Percentiles rank a stretch among this genome's conserved stretches.
These are phyloP conservation scores for Colletotrichum camelliae DNA, from an alignment of 2,329 filamentous ascomycete species.

Conservation along the genomic window DNA sequence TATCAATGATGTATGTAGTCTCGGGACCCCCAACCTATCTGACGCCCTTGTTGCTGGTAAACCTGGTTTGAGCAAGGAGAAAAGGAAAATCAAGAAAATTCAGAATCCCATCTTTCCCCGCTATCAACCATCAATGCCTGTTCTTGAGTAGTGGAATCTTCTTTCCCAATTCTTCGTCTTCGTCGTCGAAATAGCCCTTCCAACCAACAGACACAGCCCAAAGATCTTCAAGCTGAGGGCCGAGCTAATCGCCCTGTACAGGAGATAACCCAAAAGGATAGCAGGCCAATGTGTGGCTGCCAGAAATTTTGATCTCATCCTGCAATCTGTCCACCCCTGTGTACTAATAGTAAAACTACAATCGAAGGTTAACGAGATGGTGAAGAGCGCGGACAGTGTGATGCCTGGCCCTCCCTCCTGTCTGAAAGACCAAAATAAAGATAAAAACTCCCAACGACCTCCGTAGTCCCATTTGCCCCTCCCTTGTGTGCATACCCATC, in stretches of 20 bases:
- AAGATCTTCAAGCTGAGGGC: not conserved
- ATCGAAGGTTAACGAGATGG: conserved; percentile 12
- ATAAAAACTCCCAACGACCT: conserved; percentile 13
- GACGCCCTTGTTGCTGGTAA: conserved; percentile 19
- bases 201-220: not conserved
- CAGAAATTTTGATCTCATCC: not conserved
- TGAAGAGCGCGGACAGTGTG: not conserved
- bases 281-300: not conserved
- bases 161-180: not conserved
- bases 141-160: not conserved
- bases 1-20: conserved; percentile 18
- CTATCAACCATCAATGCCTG: not conserved
- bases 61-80: not conserved
- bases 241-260: not conserved
- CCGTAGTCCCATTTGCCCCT: not conserved
- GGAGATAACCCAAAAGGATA: not conserved
- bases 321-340: not conserved
- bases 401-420: not conserved
- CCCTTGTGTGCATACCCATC: not conserved
- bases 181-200: not conserved
- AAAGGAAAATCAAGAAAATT: not conserved
- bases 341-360: conserved; percentile 11
- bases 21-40: not conserved
- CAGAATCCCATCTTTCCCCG: not conserved
- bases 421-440: not conserved